Conservation (phyloP, 2,329 filamentous ascomycete species). For the Fusarium coffeatum region DNA sequence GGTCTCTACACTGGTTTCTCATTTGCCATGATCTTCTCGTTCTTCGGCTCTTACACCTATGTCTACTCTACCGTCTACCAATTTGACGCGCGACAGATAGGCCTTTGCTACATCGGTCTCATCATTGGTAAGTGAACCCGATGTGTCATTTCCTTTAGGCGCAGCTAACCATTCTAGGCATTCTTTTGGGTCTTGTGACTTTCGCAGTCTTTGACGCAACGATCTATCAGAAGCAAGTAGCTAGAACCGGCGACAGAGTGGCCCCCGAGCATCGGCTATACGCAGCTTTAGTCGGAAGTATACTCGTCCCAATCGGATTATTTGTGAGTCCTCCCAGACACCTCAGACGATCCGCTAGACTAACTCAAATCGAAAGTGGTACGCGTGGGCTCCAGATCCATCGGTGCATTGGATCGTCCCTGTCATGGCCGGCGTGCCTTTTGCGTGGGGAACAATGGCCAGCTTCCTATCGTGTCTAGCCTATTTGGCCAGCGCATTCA, state of each 20-base stretch:
- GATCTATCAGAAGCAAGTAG: slow-evolving; percentile 12
- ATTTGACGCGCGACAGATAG: slow-evolving; percentile 5
- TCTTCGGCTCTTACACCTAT: slow-evolving; percentile 12
- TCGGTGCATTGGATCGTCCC: slow-evolving; percentile 20
- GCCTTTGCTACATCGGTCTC: slow-evolving; percentile 18
- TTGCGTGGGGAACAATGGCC: slow-evolving; percentile 17
- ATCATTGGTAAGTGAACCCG: background rate
- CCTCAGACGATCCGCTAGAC: background rate
- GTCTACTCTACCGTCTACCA: slow-evolving; percentile 9
- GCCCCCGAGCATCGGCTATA: slow-evolving; percentile 10
- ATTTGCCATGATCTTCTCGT: slow-evolving; percentile 25
- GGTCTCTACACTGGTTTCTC: slow-evolving; percentile 15
- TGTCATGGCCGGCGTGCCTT: slow-evolving; percentile 10
- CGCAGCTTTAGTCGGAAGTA: slow-evolving; percentile 6
- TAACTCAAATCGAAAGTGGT: slow-evolving; percentile 13
- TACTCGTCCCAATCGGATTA: slow-evolving; percentile 10
- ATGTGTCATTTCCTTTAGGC: background rate
- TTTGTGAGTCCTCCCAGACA: background rate
- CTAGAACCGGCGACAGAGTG: slow-evolving; percentile 6
- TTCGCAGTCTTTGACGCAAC: slow-evolving; percentile 14
- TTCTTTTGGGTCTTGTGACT: slow-evolving; percentile 5
- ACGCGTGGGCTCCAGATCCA: slow-evolving; percentile 15
- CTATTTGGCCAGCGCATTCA: background rate
- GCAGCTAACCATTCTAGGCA: background rate
- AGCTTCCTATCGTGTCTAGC: slow-evolving; percentile 2